Evolutionary conservation across 2,329 filamentous ascomycete species (phyloP).

Genomic region (Nemania abortiva): DNA sequence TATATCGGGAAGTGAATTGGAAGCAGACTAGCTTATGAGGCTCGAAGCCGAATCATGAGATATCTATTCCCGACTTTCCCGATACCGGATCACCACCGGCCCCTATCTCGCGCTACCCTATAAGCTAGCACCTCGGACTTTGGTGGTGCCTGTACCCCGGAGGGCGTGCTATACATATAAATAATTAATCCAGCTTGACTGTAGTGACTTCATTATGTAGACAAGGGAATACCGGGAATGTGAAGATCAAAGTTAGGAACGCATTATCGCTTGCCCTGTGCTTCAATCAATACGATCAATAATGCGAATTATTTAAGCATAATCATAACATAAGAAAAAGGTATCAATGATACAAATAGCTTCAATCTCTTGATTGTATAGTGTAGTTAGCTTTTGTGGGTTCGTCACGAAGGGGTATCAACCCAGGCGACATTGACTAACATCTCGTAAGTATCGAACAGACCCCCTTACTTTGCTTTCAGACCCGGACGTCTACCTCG

Average conservation of each 20-base stretch:
- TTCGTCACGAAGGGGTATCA: background rate
- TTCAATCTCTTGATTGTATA: background rate
- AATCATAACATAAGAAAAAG: background rate
- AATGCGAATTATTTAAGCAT: background rate
- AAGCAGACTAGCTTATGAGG: background rate
- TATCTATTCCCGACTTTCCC: slow-evolving; percentile 37
- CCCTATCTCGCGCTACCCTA: slow-evolving; percentile 9
- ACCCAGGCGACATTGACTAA: background rate
- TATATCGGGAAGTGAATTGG: background rate
- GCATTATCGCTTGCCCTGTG: background rate
- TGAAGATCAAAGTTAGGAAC: background rate
- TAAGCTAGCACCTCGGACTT: background rate
- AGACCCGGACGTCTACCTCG: too few relatives aligned
- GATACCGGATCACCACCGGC: slow-evolving; percentile 32
- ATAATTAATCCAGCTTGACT: background rate
- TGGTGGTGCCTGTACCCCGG: background rate
- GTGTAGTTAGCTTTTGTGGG: background rate
- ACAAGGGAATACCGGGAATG: background rate
- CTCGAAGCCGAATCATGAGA: slow-evolving; percentile 21
- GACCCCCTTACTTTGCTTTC: too few relatives aligned
- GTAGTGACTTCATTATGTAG: background rate
- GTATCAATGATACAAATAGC: too few relatives aligned
- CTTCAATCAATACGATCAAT: background rate
- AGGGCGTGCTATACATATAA: background rate
- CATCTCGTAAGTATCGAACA: too few relatives aligned